Conservation (phyloP, 2,329 filamentous ascomycete genomes). For the Calonectria leucothoes region DNA sequence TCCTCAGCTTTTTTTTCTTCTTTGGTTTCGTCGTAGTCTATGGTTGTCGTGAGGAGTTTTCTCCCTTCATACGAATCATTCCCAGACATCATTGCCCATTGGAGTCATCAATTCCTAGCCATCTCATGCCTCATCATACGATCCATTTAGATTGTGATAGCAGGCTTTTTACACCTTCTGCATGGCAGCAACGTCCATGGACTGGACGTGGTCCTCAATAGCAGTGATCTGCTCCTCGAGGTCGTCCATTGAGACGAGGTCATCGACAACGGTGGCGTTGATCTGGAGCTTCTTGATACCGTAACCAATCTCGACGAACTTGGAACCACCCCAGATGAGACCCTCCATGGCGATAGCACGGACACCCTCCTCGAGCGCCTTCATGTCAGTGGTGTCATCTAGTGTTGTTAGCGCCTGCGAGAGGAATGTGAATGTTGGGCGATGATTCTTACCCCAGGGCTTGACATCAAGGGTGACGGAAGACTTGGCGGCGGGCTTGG, state of each 20-base stretch:
- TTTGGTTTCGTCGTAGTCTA: conserved; percentile 39
- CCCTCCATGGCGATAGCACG: conserved; percentile 90
- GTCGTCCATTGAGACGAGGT: conserved; percentile 90
- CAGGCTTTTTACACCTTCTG: conserved; percentile 80
- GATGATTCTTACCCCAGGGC: conserved; percentile 86
- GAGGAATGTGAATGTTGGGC: too few species aligned
- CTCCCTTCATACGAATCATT: conserved; percentile 40
- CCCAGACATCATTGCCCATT: conserved; percentile 36
- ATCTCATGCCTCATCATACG: conserved; percentile 47
- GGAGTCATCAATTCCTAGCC: conserved; percentile 44
- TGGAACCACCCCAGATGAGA: conserved; percentile 94
- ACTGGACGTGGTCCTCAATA: conserved; percentile 97
- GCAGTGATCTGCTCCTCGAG: conserved; percentile 86
- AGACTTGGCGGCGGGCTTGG: conserved; percentile 93
- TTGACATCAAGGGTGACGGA: conserved; percentile 96
- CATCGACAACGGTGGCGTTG: conserved; percentile 97
- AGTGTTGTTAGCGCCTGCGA: conserved; percentile 36
- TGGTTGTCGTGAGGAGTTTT: conserved; percentile 29
- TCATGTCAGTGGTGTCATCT: conserved; percentile 96
- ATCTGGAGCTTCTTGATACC: conserved; percentile 99
- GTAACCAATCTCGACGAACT: conserved; percentile 91
- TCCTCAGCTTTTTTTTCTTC: conserved; percentile 16
- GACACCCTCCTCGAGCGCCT: conserved; percentile 81
- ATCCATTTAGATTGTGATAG: conserved; percentile 35
- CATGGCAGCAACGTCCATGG: conserved; percentile 90